Percentiles rank a stretch among this genome's conserved stretches.
These are phyloP conservation scores for Kodamaea derodonti DNA, from an alignment of 1,139 yeast species.

Conservation along the genomic window DNA sequence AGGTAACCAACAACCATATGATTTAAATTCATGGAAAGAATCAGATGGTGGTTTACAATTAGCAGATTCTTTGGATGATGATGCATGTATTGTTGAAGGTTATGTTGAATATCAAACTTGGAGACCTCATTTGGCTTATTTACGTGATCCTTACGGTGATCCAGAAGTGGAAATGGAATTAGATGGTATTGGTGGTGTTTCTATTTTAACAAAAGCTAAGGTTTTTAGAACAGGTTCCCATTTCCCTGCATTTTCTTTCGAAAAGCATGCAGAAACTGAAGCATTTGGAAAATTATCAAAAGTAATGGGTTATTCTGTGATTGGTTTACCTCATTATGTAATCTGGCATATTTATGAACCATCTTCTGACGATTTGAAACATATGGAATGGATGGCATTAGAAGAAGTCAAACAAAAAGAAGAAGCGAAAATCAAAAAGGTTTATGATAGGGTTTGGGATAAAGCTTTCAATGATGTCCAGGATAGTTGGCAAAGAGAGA, in stretches of 20 bases:
- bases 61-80: slow-evolving; percentile 75
- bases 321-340: slow-evolving; percentile 85
- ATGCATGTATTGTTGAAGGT: slow-evolving; percentile 88
- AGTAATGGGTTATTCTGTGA: slow-evolving; percentile 76
- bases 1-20: slow-evolving; percentile 87
- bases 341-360: slow-evolving; percentile 95
- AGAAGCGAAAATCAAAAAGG: slow-evolving; percentile 61
- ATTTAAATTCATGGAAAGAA: slow-evolving; percentile 88
- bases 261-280: slow-evolving; percentile 90
- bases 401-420: slow-evolving; percentile 75
- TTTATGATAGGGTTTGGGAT: slow-evolving; percentile 72
- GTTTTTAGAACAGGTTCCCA: slow-evolving; percentile 80
- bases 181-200: slow-evolving; percentile 91
- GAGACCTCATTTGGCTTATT: slow-evolving; percentile 87
- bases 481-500: slow-evolving; percentile 64
- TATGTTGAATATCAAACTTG: slow-evolving; percentile 90
- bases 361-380: slow-evolving; percentile 78
- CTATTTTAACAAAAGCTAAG: slow-evolving; percentile 73
- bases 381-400: slow-evolving; percentile 96
- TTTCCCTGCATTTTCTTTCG: slow-evolving; percentile 87
- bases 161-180: slow-evolving; percentile 83
- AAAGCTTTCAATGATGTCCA: slow-evolving; percentile 74
- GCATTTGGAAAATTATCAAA: slow-evolving; percentile 86
- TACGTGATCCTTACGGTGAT: slow-evolving; percentile 83
- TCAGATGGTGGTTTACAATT: slow-evolving; percentile 77